phyloP scores from a whole-genome alignment of 2,329 filamentous ascomycete genomes.

The Neonectria punicea region DNA sequence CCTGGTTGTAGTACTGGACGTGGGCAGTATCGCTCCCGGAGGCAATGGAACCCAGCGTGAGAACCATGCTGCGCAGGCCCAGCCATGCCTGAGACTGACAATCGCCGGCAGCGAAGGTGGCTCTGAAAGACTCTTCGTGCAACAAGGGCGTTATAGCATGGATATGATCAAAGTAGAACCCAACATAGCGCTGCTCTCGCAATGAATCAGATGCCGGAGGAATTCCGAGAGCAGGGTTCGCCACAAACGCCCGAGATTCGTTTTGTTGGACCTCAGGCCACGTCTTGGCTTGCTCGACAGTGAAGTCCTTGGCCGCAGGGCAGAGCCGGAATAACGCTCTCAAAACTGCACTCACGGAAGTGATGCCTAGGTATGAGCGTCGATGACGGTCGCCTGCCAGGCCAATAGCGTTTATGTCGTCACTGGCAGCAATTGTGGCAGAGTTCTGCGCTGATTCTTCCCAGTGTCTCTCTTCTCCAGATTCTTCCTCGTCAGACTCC shows the following conservation, averaged over 20 bases:
- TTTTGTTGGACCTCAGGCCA: constrained; percentile 37
- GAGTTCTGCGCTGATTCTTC: constrained; percentile 43
- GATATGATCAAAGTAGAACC: constrained; percentile 70
- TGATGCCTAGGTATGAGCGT: constrained; percentile 71
- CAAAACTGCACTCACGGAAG: constrained; percentile 70
- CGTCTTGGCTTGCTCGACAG: constrained; percentile 38
- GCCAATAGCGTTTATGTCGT: constrained; percentile 48
- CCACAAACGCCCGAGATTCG: constrained; percentile 40
- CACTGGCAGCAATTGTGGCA: constrained; percentile 36
- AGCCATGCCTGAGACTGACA: constrained; percentile 69
- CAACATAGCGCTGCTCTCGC: constrained; percentile 56
- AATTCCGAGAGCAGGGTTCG: constrained; percentile 48
- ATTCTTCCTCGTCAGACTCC: constrained; percentile 35
- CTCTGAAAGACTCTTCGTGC: constrained; percentile 68
- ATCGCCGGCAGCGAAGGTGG: constrained; percentile 60
- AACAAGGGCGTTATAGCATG: constrained; percentile 70
- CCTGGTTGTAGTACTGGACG: constrained; percentile 65
- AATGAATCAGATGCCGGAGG: constrained; percentile 54
- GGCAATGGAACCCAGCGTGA: constrained; percentile 69
- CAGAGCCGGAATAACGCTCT: constrained; percentile 62
- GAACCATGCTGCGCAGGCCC: constrained; percentile 70
- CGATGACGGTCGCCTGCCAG: constrained; percentile 64
- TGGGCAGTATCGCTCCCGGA: constrained; percentile 66
- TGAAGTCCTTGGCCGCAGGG: constrained; percentile 44
- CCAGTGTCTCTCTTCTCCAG: constrained; percentile 43